Evolutionary conservation across 768 basidiomycete genomes (phyloP), one percentile per base, ranked within the genome.

Genomic region (Naematelia encephala): DNA sequence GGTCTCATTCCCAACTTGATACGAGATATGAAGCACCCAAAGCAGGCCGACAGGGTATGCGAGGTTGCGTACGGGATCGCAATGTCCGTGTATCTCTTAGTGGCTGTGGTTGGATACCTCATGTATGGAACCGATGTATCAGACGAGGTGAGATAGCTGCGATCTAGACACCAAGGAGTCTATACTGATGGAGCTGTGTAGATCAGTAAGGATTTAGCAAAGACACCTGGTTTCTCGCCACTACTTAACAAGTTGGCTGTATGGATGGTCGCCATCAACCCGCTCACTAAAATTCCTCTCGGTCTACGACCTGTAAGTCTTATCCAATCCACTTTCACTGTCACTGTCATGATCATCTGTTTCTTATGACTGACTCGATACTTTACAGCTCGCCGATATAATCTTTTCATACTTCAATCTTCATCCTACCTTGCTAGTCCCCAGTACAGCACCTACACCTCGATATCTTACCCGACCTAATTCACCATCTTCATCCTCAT

Each of bases 81-180:
- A 3, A 68, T 77, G 56, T 57, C 56, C 11, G 64, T 75, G 3
- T 73, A 72, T 48, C 52, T 62, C 8, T 11, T 66, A 12, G 70
- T 77, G 5, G 66, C 68, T 2, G 59, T 67, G 5, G 63, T 61
- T 34, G 75, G 75, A 19, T 75, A 75, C 59, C 45, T 75, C 14
- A 77, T 77, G 75, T 77, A 70, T 53, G 75, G 75, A 13, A 53
- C 68, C 19, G 51, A 69, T 47, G 75, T 77, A 13, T 70, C 68
- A 2, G 75, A 51, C 22, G 42, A 21, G 29, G 23, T 56, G 26
- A 48, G 19, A 30, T 10, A 2, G 11, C 25, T 4, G 28, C 23
- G 45, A 28, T 44, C 39, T 39, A 22, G 5, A 23, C 61, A 58
- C 28, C 58, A 25, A 16, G 34, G 34, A 16, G 16, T 39, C 16